Evolutionary conservation across 2,329 filamentous ascomycete species (phyloP), one percentile per base, ranked within the genome.

Genomic region (Massarina eburnea): DNA sequence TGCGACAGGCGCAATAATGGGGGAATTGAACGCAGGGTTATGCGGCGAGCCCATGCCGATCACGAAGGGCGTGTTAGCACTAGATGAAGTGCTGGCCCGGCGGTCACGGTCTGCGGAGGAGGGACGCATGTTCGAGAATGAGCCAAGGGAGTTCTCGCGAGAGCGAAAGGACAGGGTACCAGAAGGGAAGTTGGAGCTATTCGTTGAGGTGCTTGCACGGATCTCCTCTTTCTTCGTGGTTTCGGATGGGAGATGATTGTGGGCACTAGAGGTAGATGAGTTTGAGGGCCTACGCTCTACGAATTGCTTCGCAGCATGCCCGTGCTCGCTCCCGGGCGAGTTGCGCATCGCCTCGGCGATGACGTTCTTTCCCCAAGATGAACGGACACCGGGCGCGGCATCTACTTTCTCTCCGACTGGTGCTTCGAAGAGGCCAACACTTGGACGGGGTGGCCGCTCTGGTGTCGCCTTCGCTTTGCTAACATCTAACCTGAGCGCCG

Each of bases 1-100:
- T n/a, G 37, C 46, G 8, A 19, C 9, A 5, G 33, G 15, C 3
- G 19, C 9, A 6, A 35, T 5, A 8, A 51, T 48, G n/a, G 60
- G 55, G 3, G 54, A 40, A 3, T 59, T 56, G 5, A 65, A 53
- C 2, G 59, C 58, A 1, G 63, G 61, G 32, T 66, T 66, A 24
- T 65, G 60, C 2, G 62, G 63, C 6, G 62, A 62, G 18, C 56
- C 59, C 58, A 64, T 64, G 10, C 48, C 57, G 27, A 65, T 63
- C 4, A 66, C 57, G 30, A 66, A 64, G 4, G 66, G 61, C 10
- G 61, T 49, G 21, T 46, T 63, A 17, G 48, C 49, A 10, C 32
- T 48, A 8, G 59, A 61, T 8, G 52, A 45, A 15, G 41, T 50
- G 45, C 59, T 64, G 5, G 48, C 26, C 36, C 55, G 55, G n/a